Evolutionary conservation across 2,329 filamentous ascomycete genomes (phyloP).

Genomic region (Thermochaetoides dissita): DNA sequence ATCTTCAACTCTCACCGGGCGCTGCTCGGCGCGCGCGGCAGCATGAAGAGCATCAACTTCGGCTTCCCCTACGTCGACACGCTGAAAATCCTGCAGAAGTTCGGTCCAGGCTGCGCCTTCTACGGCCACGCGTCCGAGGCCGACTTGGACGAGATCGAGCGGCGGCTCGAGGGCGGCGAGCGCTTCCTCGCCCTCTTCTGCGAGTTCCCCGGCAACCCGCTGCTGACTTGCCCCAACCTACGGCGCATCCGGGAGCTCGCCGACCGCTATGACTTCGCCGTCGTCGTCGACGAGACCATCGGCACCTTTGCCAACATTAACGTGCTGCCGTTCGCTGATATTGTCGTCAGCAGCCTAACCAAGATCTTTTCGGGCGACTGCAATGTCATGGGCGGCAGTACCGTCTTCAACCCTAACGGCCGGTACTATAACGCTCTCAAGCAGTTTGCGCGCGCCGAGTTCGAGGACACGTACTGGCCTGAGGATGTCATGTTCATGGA

Average conservation of each 20-base stretch:
- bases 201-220: constrained; percentile 87
- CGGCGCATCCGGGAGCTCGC: constrained; percentile 66
- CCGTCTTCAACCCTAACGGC: constrained; percentile 50
- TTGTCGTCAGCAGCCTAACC: constrained; percentile 87
- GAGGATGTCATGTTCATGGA: constrained; percentile 94
- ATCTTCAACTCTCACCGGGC: constrained; percentile 80
- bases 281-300: constrained; percentile 91
- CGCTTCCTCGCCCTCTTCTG: constrained; percentile 74
- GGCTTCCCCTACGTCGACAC: constrained; percentile 98
- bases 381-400: constrained; percentile 91
- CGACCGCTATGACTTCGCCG: constrained; percentile 70
- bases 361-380: constrained; percentile 96
- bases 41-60: constrained; percentile 68
- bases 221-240: constrained; percentile 74
- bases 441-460: constrained; percentile 46
- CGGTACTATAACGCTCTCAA: constrained; percentile 60
- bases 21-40: constrained; percentile 50
- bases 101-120: constrained; percentile 76
- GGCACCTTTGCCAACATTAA: constrained; percentile 95
- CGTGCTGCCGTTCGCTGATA: constrained; percentile 74
- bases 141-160: constrained; percentile 75
- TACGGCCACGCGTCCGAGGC: constrained; percentile 66
- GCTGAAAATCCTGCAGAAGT: constrained; percentile 87
- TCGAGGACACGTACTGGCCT: constrained; percentile 84
- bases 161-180: constrained; percentile 55